Conservation (phyloP, 805 yeast species). For the Metschnikowia shivogae region DNA sequence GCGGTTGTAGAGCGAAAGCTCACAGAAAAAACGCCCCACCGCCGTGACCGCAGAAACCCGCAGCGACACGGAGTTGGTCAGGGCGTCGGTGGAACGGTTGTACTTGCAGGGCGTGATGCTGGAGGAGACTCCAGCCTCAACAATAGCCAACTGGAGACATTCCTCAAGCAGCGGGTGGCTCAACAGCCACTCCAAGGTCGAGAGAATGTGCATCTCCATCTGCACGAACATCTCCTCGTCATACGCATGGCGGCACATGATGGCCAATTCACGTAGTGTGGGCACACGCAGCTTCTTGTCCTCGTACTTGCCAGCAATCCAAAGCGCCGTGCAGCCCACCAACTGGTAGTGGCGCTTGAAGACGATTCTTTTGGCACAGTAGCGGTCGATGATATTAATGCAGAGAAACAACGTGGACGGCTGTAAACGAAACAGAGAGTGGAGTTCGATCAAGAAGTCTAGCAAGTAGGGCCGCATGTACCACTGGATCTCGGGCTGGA, state of each 20-base stretch:
- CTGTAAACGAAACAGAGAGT: constrained; percentile 38
- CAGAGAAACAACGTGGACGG: constrained; percentile 42
- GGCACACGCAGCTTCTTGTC: constrained; percentile 59
- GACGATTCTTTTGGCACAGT: constrained; percentile 44
- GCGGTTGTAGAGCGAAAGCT: constrained; percentile 48
- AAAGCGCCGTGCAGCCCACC: constrained; percentile 45
- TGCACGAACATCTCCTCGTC: constrained; percentile 50
- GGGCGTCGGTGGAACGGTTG: constrained; percentile 16
- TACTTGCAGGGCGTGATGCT: constrained; percentile 23
- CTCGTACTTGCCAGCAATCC: constrained; percentile 51
- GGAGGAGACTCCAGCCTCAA: constrained; percentile 27
- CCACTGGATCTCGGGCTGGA: constrained; percentile 47
- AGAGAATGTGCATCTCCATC: constrained; percentile 42
- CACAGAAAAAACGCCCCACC: constrained; percentile 51
- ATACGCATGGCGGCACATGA: constrained; percentile 57
- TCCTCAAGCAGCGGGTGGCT: constrained; percentile 52
- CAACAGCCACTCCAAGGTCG: constrained; percentile 42
- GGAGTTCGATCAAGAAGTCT: constrained; percentile 43
- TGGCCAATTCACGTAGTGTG: constrained; percentile 47
- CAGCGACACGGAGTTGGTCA: constrained; percentile 18
- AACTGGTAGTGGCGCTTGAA: constrained; percentile 45
- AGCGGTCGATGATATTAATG: constrained; percentile 43
- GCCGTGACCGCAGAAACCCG: constrained; percentile 52
- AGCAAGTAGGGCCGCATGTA: constrained; percentile 44
- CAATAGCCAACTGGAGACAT: constrained; percentile 41